phyloP scores from a whole-genome alignment of 768 basidiomycete species.

The Tulasnella sp. region DNA sequence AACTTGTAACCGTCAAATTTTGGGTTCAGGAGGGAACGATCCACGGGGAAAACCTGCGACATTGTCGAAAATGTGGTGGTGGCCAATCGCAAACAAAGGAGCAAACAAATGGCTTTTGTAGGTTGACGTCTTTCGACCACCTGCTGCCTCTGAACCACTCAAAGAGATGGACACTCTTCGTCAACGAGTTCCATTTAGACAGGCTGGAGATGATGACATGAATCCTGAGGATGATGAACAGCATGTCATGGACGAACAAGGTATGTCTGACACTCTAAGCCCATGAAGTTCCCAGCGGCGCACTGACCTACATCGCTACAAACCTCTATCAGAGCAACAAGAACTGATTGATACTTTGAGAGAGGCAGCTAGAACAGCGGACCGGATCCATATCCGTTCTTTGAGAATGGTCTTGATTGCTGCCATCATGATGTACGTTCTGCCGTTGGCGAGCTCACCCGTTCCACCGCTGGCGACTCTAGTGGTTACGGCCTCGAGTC shows the following conservation, averaged over 20 bases:
- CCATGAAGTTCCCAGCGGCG: background rate
- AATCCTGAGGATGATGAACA: slow-evolving; percentile 26
- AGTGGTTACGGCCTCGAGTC: slow-evolving; percentile 1
- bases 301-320: background rate
- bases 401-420: slow-evolving; percentile 17
- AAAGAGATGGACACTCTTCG: background rate
- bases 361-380: slow-evolving; percentile 13
- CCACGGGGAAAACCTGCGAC: slow-evolving; percentile 14
- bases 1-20: slow-evolving; percentile 85
- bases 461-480: background rate
- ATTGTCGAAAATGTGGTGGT: background rate
- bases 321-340: slow-evolving; percentile 19
- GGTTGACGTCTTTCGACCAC: slow-evolving; percentile 6
- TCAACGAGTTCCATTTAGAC: slow-evolving; percentile 19
- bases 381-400: slow-evolving; percentile 14
- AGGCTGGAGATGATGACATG: slow-evolving; percentile 7
- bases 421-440: slow-evolving; percentile 20
- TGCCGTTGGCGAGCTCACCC: background rate
- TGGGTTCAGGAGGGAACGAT: slow-evolving; percentile 61
- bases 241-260: slow-evolving; percentile 26
- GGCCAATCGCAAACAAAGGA: background rate
- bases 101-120: background rate
- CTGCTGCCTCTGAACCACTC: background rate
- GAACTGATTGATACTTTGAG: slow-evolving; percentile 8
- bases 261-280: background rate